Evolutionary conservation across 164 flowering plant species (phyloP).

Genomic region (Vitis rupestris): DNA sequence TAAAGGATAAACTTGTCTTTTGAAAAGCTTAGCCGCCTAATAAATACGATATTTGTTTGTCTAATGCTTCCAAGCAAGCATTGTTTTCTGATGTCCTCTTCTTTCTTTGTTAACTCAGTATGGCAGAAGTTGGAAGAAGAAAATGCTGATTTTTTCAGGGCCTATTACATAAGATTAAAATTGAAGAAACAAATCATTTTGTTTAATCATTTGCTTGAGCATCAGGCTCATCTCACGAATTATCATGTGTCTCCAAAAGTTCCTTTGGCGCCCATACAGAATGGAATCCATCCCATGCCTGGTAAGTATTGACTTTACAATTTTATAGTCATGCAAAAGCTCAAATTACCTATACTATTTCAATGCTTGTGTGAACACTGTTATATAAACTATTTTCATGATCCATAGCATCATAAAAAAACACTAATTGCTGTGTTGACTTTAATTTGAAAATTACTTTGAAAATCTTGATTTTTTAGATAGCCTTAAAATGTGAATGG

Average conservation of each 20-base stretch:
- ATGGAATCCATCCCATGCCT: constrained; percentile 95
- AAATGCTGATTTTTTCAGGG: constrained; percentile 95
- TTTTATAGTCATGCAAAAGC: neutral
- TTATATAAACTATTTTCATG: neutral
- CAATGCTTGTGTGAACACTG: neutral
- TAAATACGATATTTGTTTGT: neutral
- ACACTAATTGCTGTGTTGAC: too few relatives aligned
- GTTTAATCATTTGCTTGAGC: constrained; percentile 91
- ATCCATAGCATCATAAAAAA: neutral
- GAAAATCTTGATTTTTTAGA: too few relatives aligned
- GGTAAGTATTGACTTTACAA: constrained; percentile 40
- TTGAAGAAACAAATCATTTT: constrained; percentile 87
- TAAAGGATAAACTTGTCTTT: too few relatives aligned
- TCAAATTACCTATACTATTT: neutral
- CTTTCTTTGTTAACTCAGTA: constrained; percentile 41
- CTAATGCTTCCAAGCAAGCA: neutral
- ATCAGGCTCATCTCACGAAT: constrained; percentile 82
- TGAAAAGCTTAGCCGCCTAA: too few relatives aligned
- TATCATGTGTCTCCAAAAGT: constrained; percentile 68
- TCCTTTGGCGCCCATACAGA: constrained; percentile 84
- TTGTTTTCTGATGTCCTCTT: constrained; percentile 3
- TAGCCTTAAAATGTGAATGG: too few relatives aligned
- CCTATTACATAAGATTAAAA: constrained; percentile 87
- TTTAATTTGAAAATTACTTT: too few relatives aligned
- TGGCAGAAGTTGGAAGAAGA: constrained; percentile 99